Evolutionary conservation across 805 yeast species (phyloP), one percentile per base, ranked within the genome.

Genomic region (Sugiyamaella smithiae): DNA sequence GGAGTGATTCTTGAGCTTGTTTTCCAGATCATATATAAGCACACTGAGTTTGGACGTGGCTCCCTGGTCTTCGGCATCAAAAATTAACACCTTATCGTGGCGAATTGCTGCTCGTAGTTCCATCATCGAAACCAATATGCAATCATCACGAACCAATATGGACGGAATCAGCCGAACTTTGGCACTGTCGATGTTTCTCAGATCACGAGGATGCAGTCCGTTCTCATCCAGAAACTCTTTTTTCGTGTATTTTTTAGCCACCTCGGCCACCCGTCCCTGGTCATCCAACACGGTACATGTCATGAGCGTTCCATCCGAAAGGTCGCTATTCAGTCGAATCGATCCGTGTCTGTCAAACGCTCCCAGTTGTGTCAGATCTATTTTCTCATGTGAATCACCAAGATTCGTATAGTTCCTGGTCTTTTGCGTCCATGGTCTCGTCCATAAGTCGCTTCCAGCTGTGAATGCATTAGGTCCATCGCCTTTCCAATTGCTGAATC

Each of bases 11-110:
- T 79, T 78, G 48, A 89, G 72, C 64, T 86, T 88, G 48, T 82
- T 73, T 59, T 85, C 93, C 48, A 90, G 67, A 65, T 90, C 97
- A 65, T 88, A 88, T 75, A 90, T 82, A 58, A 90, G 81, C 46
- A 85, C 71, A 14, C 96, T 87, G 47, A 88, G 64, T 51, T 78
- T 78, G 12, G 81, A 74, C 0, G 91, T 87, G n/a, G 81, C 76
- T 46, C 54, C 55, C 19, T 56, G 53, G 45, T 58, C 63, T 26
- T 77, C 66, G 2, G 84, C 76, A 58, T 83, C 88, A 57, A 83
- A 81, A 0, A 83, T 74, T 68, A 80, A 70, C n/a, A 84, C 83
- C 42, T 66, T 64, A 57, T 82, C 79, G 46, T 71, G 67, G 51
- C 75, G 76, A 28, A 83, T 74, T 32, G 82, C 70, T 2, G 85